These are phyloP conservation scores for Claviceps humidiphila DNA, from an alignment of 2,329 filamentous ascomycete species.

Conservation along the genomic window DNA sequence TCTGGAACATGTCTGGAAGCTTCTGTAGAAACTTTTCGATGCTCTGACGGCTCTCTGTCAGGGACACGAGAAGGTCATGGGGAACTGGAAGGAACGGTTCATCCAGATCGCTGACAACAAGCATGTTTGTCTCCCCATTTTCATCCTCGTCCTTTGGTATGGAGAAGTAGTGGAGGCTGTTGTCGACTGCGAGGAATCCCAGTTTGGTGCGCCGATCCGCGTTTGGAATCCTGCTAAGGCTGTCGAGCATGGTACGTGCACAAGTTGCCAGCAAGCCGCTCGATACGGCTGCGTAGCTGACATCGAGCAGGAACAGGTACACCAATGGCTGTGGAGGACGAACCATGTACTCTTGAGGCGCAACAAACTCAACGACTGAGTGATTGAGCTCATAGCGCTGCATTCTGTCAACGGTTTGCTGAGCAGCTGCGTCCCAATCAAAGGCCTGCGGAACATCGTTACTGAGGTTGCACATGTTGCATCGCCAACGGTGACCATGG, in stretches of 20 bases:
- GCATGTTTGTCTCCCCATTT: conserved; percentile 73
- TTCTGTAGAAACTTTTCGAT: conserved; percentile 85
- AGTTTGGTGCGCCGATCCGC: conserved; percentile 83
- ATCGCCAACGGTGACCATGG: conserved; percentile 94
- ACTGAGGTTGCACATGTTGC: conserved; percentile 98
- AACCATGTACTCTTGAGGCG: conserved; percentile 98
- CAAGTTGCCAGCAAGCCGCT: conserved; percentile 85
- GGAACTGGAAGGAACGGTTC: conserved; percentile 95
- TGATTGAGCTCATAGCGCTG: conserved; percentile 87
- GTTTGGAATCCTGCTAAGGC: conserved; percentile 94
- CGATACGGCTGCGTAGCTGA: conserved; percentile 80
- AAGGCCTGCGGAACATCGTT: conserved; percentile 99
- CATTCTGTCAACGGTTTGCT: conserved; percentile 87
- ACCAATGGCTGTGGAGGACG: conserved; percentile 89
- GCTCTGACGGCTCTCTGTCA: conserved; percentile 79
- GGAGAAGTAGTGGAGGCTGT: conserved; percentile 89
- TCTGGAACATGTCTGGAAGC: conserved; percentile 92
- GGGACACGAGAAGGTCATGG: conserved; percentile 75
- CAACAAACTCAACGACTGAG: conserved; percentile 93
- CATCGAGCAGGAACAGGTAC: conserved; percentile 90
- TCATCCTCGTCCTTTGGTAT: conserved; percentile 82
- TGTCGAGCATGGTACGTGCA: conserved; percentile 87
- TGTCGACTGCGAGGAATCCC: conserved; percentile 91
- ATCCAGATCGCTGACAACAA: conserved; percentile 88
- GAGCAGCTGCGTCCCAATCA: conserved; percentile 88